phyloP scores from a whole-genome alignment of 352 stramenopile genomes.

The Globisporangium middletonii region DNA sequence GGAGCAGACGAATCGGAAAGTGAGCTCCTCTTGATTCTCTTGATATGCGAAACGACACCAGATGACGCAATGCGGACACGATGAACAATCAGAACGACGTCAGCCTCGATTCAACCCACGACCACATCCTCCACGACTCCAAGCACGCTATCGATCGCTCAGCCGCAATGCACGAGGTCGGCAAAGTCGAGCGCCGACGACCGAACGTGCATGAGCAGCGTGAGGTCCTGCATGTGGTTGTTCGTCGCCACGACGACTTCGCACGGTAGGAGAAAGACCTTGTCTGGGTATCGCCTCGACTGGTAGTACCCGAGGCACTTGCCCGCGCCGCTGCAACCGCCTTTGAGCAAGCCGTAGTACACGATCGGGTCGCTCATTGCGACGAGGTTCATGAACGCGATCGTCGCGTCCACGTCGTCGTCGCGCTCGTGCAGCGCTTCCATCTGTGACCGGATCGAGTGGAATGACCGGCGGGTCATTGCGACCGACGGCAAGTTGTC shows the following conservation, averaged over 20 bases:
- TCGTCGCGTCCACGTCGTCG: constrained; percentile 8
- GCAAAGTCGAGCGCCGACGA: no score
- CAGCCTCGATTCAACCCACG: no score
- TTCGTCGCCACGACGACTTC: neutral
- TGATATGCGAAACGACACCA: no score
- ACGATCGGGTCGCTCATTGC: constrained; percentile 15
- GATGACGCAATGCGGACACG: no score
- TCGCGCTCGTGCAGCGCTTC: constrained; percentile 1
- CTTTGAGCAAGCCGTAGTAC: constrained; percentile 4
- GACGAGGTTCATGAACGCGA: constrained; percentile 15
- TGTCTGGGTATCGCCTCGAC: neutral
- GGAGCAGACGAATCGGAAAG: no score
- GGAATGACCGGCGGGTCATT: constrained; percentile 3
- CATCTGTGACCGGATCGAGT: constrained; percentile 5
- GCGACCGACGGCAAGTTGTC: constrained; percentile 2
- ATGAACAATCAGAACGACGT: no score
- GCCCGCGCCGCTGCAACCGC: neutral
- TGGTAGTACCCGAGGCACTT: constrained; percentile 1
- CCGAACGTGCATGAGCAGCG: no score
- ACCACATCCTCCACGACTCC: no score
- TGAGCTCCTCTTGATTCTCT: no score
- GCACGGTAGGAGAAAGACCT: no score
- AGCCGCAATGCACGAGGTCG: no score
- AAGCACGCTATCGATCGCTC: no score
- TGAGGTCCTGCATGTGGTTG: neutral